Conservation (phyloP, 441 rosid species). For the Bocquillonia castaneifolia region DNA sequence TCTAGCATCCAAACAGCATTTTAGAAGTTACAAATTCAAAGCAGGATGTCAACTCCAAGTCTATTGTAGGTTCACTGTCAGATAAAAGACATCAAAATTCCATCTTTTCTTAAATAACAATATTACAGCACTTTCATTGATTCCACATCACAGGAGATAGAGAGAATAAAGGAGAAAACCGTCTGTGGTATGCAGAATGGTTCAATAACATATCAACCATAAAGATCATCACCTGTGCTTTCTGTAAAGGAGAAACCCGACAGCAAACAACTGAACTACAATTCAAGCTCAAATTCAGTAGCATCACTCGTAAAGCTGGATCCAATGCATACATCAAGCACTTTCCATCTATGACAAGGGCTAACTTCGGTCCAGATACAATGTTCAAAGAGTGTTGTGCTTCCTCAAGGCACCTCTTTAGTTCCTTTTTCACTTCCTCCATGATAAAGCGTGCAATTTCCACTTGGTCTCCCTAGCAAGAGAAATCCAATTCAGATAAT, state of each 20-base stretch:
- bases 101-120: neutral
- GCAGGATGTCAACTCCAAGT: neutral
- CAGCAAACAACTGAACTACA: slow-evolving; percentile 98
- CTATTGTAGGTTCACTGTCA: neutral
- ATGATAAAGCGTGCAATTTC: slow-evolving; percentile 85
- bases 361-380: slow-evolving; percentile 70
- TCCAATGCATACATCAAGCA: slow-evolving; percentile 97
- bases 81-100: neutral
- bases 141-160: neutral
- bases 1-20: neutral
- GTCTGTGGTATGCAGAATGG: neutral
- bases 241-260: slow-evolving; percentile 97
- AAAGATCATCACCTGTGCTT: slow-evolving; percentile 76
- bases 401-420: slow-evolving; percentile 79
- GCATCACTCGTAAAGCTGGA: slow-evolving; percentile 73
- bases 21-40: neutral
- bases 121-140: slow-evolving; percentile 2
- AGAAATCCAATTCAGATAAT: slow-evolving; percentile 9
- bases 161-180: neutral
- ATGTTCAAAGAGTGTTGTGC: slow-evolving; percentile 55
- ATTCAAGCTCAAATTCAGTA: slow-evolving; percentile 92
- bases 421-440: slow-evolving; percentile 76
- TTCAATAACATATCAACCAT: neutral
- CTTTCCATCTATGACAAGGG: slow-evolving; percentile 94
- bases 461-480: slow-evolving; percentile 56